Conservation (phyloP, 129 eudicot species). For the Chrysanthemum lavandulifolium region DNA sequence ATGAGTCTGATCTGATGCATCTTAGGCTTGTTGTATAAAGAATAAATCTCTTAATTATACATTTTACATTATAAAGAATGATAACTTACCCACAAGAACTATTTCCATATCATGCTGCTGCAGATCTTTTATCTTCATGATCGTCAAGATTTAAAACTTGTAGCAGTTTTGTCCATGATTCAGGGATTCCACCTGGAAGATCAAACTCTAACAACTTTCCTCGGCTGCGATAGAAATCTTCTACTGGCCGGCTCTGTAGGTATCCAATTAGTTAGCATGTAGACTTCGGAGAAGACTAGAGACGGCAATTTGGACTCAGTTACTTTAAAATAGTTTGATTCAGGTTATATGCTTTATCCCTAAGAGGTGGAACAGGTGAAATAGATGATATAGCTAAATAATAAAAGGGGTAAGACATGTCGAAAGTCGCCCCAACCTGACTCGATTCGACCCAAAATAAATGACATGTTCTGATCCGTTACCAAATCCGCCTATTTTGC, state of each 20-base stretch:
- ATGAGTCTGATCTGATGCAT: slow-evolving; percentile 13
- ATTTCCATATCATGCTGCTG: slow-evolving; percentile 57
- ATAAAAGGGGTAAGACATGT: no score
- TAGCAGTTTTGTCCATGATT: slow-evolving; percentile 83
- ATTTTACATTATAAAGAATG: slow-evolving; percentile 50
- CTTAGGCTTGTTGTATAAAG: slow-evolving; percentile 30
- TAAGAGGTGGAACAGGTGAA: no score
- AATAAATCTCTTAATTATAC: slow-evolving; percentile 29
- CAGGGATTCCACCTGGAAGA: slow-evolving; percentile 91
- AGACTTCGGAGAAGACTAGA: neutral
- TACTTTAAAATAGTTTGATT: no score
- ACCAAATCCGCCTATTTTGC: no score
- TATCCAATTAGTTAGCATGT: neutral
- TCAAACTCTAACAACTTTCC: slow-evolving; percentile 83
- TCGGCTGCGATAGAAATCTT: slow-evolving; percentile 67
- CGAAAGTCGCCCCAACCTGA: no score
- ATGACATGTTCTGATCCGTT: no score
- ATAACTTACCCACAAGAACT: slow-evolving; percentile 17
- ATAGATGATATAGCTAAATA: no score
- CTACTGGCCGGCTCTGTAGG: slow-evolving; percentile 71
- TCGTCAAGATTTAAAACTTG: slow-evolving; percentile 69
- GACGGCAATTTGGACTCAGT: no score
- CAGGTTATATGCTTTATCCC: no score
- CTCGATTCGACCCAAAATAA: no score
- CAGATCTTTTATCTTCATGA: slow-evolving; percentile 48